These are phyloP conservation scores for Mycothermus thermophilus DNA, from an alignment of 495 filamentous ascomycete species.

Conservation along the genomic window DNA sequence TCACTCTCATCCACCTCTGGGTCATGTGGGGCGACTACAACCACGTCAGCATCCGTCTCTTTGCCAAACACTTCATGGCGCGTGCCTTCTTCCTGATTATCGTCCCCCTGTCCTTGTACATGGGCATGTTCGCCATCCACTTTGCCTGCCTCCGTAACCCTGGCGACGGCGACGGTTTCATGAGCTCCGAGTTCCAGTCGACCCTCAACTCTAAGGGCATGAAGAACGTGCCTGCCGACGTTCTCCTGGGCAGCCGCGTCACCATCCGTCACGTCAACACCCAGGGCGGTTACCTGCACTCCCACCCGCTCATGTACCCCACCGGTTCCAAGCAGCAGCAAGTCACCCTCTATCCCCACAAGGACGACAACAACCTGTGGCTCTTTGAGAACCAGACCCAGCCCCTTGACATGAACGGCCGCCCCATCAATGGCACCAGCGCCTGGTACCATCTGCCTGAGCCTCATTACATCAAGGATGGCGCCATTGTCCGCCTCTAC, in stretches of 20 bases:
- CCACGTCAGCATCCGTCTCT: slow-evolving; percentile 69
- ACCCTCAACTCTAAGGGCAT: slow-evolving; percentile 92
- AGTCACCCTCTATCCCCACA: slow-evolving; percentile 95
- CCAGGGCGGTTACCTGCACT: slow-evolving; percentile 94
- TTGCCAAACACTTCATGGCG: slow-evolving; percentile 91
- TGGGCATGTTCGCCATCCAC: slow-evolving; percentile 91
- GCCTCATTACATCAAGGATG: slow-evolving; percentile 61
- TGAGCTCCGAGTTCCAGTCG: slow-evolving; percentile 98
- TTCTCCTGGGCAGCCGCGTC: slow-evolving; percentile 76
- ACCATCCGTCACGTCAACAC: slow-evolving; percentile 87
- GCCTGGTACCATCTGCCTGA: slow-evolving; percentile 68
- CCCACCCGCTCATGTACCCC: slow-evolving; percentile 94
- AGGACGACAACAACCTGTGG: slow-evolving; percentile 96
- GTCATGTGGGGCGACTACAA: slow-evolving; percentile 78
- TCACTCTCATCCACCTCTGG: slow-evolving; percentile 90
- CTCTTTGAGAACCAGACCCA: slow-evolving; percentile 91
- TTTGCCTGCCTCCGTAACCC: slow-evolving; percentile 87
- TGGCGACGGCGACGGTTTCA: slow-evolving; percentile 95
- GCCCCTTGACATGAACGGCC: slow-evolving; percentile 59
- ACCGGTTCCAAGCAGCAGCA: slow-evolving; percentile 96
- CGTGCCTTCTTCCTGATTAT: slow-evolving; percentile 85
- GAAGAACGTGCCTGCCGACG: slow-evolving; percentile 86
- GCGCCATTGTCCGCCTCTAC: slow-evolving; percentile 66
- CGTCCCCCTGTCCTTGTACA: slow-evolving; percentile 80
- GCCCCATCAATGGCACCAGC: slow-evolving; percentile 58